phyloP scores from a whole-genome alignment of 805 yeast genomes.

The Ogataea dorogensis region DNA sequence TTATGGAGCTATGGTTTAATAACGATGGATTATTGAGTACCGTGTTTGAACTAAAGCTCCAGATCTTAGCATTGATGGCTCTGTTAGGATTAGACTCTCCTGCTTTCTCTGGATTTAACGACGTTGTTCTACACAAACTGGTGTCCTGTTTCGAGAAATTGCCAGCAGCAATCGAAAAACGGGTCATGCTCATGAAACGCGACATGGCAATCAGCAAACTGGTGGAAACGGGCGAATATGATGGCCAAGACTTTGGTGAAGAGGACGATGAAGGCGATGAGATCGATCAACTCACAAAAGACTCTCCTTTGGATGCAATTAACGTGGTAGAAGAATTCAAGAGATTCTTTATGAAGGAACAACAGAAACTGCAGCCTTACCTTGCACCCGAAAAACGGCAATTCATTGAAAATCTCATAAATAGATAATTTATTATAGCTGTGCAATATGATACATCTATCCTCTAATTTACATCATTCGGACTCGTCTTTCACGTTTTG shows the following conservation, averaged over 20 bases:
- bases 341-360: constrained; percentile 21
- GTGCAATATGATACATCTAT: constrained; percentile 8
- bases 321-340: constrained; percentile 35
- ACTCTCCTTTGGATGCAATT: constrained; percentile 31
- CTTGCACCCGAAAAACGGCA: constrained; percentile 23
- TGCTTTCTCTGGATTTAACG: constrained; percentile 24
- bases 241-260: constrained; percentile 20
- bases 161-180: constrained; percentile 49
- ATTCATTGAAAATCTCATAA: constrained; percentile 19
- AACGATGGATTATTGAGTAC: constrained; percentile 45
- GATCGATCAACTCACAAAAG: constrained; percentile 32
- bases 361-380: constrained; percentile 11
- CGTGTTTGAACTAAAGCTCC: constrained; percentile 55
- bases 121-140: constrained; percentile 34
- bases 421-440: constrained; percentile 7
- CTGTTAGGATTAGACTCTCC: constrained; percentile 38
- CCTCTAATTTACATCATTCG: constrained; percentile 12
- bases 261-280: constrained; percentile 27
- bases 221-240: constrained; percentile 36
- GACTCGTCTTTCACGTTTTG: constrained; percentile 22
- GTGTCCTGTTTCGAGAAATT: constrained; percentile 42
- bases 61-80: constrained; percentile 45
- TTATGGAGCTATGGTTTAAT: constrained; percentile 49
- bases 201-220: constrained; percentile 35
- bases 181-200: constrained; percentile 42